Evolutionary conservation across 495 filamentous ascomycete species (phyloP), one percentile per base, ranked within the genome.

Genomic region (Tuber borchii): DNA sequence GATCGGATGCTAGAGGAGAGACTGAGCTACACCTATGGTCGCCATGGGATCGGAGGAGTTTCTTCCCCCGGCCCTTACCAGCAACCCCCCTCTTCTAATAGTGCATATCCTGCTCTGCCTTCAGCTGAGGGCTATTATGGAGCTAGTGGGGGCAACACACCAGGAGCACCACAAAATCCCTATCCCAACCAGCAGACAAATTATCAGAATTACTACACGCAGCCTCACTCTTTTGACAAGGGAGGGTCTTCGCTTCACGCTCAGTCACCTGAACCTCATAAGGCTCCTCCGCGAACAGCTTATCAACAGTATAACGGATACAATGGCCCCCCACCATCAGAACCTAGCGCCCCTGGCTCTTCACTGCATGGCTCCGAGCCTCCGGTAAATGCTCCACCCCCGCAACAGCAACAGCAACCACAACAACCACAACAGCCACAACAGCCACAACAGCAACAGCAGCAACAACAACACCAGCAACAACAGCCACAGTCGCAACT

Each of bases 1-100:
- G 96, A 99, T 83, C 90, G 93, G 31, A 98, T 99, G 96, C 86
- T 99, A 3, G 95, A 99, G 84, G 96, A 98, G 73, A 90, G 95
- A 20, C 86, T 99, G 14, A 95, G 93, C 2, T 95, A 90, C 81
- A 93, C 95, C 3, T 98, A 98, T 84, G 91, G 90, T 77, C 93
- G 97, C 79, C 92, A 94, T 77, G 89, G 85, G 65, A 85, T 90
- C 46, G 86, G 87, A 10, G 86, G 88, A 40, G 75, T 82, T 51
- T 75, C 75, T 43, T 82, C 81, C 17, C 81, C 79, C 71, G 34
- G 70, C 16, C 78, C 75, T 34, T 79, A 83, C 48, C 73, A 75
- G 19, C 74, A 73, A 10, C 71, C 74, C 44, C 40, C 71, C 14
- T n/a, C 45, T 43, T 48, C 76, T 16, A 69, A 69, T 75, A 80